Conservation (phyloP, 2,329 filamentous ascomycete species). For the Fusarium tuaranense region DNA sequence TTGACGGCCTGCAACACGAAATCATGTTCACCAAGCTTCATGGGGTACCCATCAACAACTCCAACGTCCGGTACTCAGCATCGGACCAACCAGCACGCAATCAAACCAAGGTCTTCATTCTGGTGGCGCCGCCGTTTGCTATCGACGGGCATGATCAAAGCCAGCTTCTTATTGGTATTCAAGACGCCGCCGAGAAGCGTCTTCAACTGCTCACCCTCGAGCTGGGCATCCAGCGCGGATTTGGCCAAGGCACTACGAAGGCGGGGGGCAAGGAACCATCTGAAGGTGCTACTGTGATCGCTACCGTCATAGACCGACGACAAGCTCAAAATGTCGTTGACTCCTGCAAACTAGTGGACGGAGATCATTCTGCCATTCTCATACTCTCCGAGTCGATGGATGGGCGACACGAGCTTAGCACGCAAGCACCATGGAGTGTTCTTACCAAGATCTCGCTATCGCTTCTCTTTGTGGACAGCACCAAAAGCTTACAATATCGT, state of each 20-base stretch:
- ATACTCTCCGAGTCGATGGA: constrained; percentile 75
- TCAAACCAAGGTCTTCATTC: constrained; percentile 75
- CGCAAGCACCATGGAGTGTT: constrained; percentile 81
- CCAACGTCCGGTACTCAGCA: constrained; percentile 70
- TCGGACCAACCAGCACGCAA: constrained; percentile 63
- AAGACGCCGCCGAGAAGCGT: constrained; percentile 75
- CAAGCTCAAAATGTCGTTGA: constrained; percentile 77
- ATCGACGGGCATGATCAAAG: constrained; percentile 65
- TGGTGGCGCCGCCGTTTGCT: constrained; percentile 68
- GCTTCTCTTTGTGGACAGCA: constrained; percentile 68
- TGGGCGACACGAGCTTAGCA: constrained; percentile 74
- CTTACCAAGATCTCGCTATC: constrained; percentile 76
- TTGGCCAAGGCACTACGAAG: constrained; percentile 42
- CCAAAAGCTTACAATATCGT: constrained; percentile 68
- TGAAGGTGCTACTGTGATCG: constrained; percentile 40
- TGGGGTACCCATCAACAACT: constrained; percentile 71
- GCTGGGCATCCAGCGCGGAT: constrained; percentile 58
- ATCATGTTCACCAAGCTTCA: constrained; percentile 79
- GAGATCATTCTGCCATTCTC: constrained; percentile 74
- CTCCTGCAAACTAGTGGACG: constrained; percentile 78
- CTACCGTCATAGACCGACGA: constrained; percentile 60
- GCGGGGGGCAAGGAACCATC: constrained; percentile 34
- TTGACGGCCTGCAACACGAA: constrained; percentile 78
- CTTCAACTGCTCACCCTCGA: constrained; percentile 75
- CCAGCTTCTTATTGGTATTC: constrained; percentile 74